These are phyloP conservation scores for Gossypium raimondii DNA, from an alignment of 345 rosid genomes.

Conservation along the genomic window DNA sequence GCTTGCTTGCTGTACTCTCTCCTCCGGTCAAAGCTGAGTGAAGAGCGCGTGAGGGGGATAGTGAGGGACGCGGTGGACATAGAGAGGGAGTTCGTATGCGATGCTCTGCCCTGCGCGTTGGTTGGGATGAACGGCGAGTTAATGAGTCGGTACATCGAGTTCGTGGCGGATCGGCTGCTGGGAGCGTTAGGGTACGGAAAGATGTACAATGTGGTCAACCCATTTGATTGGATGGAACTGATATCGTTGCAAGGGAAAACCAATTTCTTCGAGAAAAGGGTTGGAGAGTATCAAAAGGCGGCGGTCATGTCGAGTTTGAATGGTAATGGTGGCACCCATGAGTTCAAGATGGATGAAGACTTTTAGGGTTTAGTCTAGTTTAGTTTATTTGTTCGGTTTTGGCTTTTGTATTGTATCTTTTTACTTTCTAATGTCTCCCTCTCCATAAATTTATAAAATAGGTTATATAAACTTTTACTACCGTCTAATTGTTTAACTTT, in stretches of 20 bases:
- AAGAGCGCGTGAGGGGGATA: conserved; percentile 66
- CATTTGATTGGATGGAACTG: conserved; percentile 80
- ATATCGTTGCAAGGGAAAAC: conserved; percentile 71
- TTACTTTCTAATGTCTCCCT: not conserved
- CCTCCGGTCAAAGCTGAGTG: conserved; percentile 50
- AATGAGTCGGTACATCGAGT: conserved; percentile 88
- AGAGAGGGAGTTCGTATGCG: conserved; percentile 90
- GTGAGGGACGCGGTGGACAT: conserved; percentile 67
- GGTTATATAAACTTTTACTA: not conserved
- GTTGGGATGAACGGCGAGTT: conserved; percentile 84
- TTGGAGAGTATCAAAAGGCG: conserved; percentile 70
- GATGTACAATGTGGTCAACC: conserved; percentile 41
- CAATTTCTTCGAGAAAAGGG: conserved; percentile 69
- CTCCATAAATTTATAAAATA: not conserved
- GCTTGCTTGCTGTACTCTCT: conserved; percentile 72
- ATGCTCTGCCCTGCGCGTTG: conserved; percentile 86
- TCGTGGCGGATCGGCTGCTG: conserved; percentile 59
- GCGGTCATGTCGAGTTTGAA: conserved; percentile 57
- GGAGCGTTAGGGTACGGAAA: conserved; percentile 54
- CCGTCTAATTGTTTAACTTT: too few relatives aligned
- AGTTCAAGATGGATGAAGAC: conserved; percentile 63
- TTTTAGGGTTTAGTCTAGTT: conserved; percentile 28
- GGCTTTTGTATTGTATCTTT: not conserved
- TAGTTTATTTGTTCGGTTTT: not conserved
- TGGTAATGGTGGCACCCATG: conserved; percentile 46